Evolutionary conservation across 257 asterid species (phyloP).

Genomic region (Jacaranda mimosifolia): DNA sequence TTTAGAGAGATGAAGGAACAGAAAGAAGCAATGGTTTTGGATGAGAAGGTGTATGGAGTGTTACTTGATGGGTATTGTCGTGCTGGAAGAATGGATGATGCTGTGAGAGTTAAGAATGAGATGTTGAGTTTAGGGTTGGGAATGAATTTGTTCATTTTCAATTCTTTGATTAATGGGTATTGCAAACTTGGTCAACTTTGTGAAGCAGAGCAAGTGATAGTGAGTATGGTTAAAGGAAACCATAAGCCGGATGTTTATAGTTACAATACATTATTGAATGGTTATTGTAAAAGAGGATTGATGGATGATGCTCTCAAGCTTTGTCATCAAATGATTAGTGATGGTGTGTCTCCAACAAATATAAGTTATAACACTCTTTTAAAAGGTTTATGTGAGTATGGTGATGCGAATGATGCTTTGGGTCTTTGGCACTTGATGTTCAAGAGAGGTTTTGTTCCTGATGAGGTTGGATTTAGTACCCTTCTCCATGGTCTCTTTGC

Average conservation of each 20-base stretch:
- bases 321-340: constrained; percentile 68
- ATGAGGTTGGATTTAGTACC: constrained; percentile 76
- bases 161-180: constrained; percentile 83
- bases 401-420: constrained; percentile 75
- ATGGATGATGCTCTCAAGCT: constrained; percentile 65
- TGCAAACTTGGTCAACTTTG: constrained; percentile 68
- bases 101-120: constrained; percentile 70
- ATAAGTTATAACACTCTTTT: constrained; percentile 79
- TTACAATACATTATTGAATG: constrained; percentile 75
- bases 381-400: constrained; percentile 74
- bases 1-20: constrained; percentile 62
- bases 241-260: constrained; percentile 82
- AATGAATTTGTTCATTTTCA: constrained; percentile 69
- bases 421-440: constrained; percentile 78
- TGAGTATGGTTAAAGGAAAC: constrained; percentile 56
- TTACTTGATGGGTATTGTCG: constrained; percentile 81
- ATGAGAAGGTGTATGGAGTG: constrained; percentile 75
- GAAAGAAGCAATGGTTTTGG: constrained; percentile 51
- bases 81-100: constrained; percentile 82
- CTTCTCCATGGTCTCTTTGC: constrained; percentile 72
- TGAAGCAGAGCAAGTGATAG: constrained; percentile 65
- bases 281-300: constrained; percentile 75
- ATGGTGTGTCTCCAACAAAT: constrained; percentile 66
- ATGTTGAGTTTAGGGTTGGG: constrained; percentile 71
- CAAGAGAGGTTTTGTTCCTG: constrained; percentile 71